Evolutionary conservation across 495 filamentous ascomycete species (phyloP), one percentile per base, ranked within the genome.

Genomic region (Penicillium silybi): DNA sequence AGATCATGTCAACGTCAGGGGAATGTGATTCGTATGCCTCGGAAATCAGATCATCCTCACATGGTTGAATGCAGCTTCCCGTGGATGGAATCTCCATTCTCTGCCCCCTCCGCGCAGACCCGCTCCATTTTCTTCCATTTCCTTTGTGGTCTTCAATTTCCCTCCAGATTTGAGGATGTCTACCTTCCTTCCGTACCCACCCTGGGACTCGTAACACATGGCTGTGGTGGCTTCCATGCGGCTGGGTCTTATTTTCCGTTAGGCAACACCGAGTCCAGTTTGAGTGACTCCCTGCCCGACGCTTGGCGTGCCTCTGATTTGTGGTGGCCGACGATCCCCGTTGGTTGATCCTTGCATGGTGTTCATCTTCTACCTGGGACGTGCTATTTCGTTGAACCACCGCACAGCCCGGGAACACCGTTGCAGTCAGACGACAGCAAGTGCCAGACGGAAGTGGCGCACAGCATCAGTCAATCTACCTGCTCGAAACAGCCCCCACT

Each of bases 221-320:
- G 49, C 46, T 46, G 34, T 56, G 59, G 58, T 62, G 52, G 62
- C 56, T 57, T 56, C 56, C 62, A 65, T 65, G 56, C 54, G 50
- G 35, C 46, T 56, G 46, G 54, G 46, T 46, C 25, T 53, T 54
- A 53, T 63, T 59, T 58, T 55, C 59, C 49, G 46, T 43, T 37
- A 41, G 40, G 51, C 44, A 45, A 53, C 53, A 49, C 50, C 41
- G 25, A 45, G 27, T 46, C 44, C 44, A 27, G 35, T 46, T 25
- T 53, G 27, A 49, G 52, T 50, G 44, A 56, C 44, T 11, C 16
- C 41, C 35, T 53, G 49, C 46, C 34, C 45, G 41, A 47, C 48
- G 15, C 41, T 52, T 34, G 41, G 23, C 16, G 40, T 22, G 50
- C 23, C 17, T 46, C 27, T 61, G 43, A 54, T 63, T 63, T 48